Evolutionary conservation across 768 basidiomycete genomes (phyloP), one percentile per base, ranked within the genome.

Genomic region (Xerocomellus amylosporus): DNA sequence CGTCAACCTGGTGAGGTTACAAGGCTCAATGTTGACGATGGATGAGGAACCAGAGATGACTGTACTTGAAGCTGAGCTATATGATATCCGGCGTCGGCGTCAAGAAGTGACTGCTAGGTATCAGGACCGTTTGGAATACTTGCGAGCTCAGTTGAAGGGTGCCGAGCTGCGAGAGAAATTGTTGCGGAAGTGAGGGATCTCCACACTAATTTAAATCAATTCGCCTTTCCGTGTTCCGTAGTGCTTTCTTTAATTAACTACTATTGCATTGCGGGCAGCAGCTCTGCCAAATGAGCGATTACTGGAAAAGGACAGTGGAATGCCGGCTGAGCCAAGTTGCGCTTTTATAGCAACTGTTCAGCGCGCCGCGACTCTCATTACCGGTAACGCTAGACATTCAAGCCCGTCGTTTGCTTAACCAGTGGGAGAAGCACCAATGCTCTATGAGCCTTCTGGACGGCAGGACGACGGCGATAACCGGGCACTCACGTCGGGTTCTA

Each of bases 91-190:
- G 51, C 68, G 81, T 56, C 77, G 88, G 58, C 75, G 87, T 36
- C 83, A 81, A 51, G 89, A 90, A 62, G 87, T 93, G 30, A 79
- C 78, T 33, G 75, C 73, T 58, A 80, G 89, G 60, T 93, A 93
- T 63, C 85, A 88, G 51, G 80, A 80, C 33, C 83, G 90, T 44
- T 68, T 93, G 64, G 89, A 90, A 58, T 93, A 88, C 66, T 73
- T 93, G 61, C 81, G 87, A 34, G 90, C 90, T 36, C 87, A 88
- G 71, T 66, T 93, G 65, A 91, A 90, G 72, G 86, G 87, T 19
- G 90, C 89, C 2, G 87, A 91, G 72, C 67, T 93, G 64, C 88
- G 87, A 58, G 91, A 93, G 74, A 89, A 90, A 68, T 71, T 93
- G 61, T 60, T 87, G 75, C 83, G 80, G 66, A 85, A 79, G 67